Evolutionary conservation across 148 eudicot species (phyloP), one percentile per base, ranked within the genome.

Genomic region (Camellia granthamiana): DNA sequence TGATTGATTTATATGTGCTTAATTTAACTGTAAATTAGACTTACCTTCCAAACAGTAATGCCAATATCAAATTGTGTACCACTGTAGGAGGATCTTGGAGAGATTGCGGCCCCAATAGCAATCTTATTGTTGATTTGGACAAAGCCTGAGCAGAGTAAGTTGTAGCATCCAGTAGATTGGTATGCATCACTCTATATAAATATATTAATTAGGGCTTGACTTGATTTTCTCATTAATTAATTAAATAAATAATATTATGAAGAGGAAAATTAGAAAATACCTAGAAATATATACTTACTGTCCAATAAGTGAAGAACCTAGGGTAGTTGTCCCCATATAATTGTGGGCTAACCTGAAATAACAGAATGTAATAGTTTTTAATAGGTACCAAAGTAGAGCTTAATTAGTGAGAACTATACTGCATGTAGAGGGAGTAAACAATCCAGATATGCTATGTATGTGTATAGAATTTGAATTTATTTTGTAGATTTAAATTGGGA

Each of bases 141-240:
- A 69, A 97, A 97, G 58, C 99, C 99, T 52, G 99, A 97, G 81
- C 99, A 97, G 51, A 94, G 87, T 60, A 97, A 78, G 82, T 97
- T 97, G 94, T 97, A 97, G 90, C 98, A 97, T 84, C 99, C 99
- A 11, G 99, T 97, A 47, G 98, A 87, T 84, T 91, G 97, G 88
- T 97, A 97, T 86, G 97, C 99, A 88, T 97, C 99, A 75, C 88
- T 90, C 99, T 97, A 84, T 74, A 67, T 67, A 68, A 10, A 44
- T 0, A 54, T 38, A 7, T 13, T 8, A 1, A 16, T n/a, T 54
- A 16, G 15, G 3, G 64, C 1, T 14, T 8, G n/a, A 15, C 2
- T 11, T 46, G 9, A 4, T 23, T 44, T 43, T 42, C 42, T 18
- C 1, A 59, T 18, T 6, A 1, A 49, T 18, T 21, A 54, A 59